Evolutionary conservation across 2,329 filamentous ascomycete species (phyloP), one percentile per base, ranked within the genome.

Genomic region (Fusarium veterinarium): DNA sequence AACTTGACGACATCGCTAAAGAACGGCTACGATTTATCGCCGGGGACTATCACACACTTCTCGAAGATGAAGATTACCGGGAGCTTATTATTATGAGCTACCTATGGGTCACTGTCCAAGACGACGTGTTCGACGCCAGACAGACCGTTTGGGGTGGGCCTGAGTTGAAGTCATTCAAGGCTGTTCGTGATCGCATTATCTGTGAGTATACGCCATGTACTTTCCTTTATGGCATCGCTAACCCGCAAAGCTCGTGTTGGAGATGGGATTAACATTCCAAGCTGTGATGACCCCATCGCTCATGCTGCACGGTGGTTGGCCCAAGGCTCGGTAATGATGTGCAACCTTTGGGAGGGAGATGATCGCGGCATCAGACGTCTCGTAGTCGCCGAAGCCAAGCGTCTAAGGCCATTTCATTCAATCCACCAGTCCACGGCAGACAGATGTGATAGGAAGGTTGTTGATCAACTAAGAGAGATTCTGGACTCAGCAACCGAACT

Each of bases 401-500:
- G 1, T 3, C 11, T 74, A 1, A 17, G 6, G 0, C 28, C 56
- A 6, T 74, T 75, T 13, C 17, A 12, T 9, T 10, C 19, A 0
- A 0, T 17, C 9, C 4, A 0, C 1, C 1, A 6, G 0, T 3
- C 2, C 9, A 35, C 1, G 2, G 0, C 1, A 2, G 42, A 53
- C 1, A 45, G 41, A 4, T 13, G 0, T 13, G 31, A 65, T 7
- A 25, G 8, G 1, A 33, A 23, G 13, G 16, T 57, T 1, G 14
- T 0, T 0, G 23, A 65, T 0, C 40, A 64, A 0, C 17, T 76
- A 11, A 61, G n/a, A 0, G 17, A 1, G 2, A 68, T 76, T 9
- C 0, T 76, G 0, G 0, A 9, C 4, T 20, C 46, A 16, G 74
- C 70, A 2, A 8, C 64, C 5, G 46, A 72, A 7, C 14, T 76